Evolutionary conservation across 495 filamentous ascomycete species (phyloP).

Genomic region (Aspergillus kassunensis): DNA sequence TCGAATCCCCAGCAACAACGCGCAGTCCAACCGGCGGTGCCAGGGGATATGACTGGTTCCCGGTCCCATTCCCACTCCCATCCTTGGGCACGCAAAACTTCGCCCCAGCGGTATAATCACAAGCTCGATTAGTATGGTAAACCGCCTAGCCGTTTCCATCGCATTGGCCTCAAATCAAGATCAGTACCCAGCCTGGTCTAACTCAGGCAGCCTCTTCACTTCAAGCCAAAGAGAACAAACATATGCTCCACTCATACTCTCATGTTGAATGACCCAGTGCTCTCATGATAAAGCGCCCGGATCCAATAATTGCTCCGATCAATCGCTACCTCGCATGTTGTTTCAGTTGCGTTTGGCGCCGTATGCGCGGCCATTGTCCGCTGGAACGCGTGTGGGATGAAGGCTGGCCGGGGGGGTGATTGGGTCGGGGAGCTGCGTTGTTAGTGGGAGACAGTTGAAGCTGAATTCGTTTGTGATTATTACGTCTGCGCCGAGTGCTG

Average conservation of each 20-base stretch:
- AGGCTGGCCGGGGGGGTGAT: constrained; percentile 54
- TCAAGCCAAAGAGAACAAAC: background rate
- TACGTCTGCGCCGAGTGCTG: background rate
- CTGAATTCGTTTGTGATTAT: constrained; percentile 16
- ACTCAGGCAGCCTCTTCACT: too few species aligned
- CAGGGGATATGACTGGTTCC: constrained; percentile 5
- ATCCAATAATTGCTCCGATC: constrained; percentile 80
- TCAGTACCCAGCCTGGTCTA: too few species aligned
- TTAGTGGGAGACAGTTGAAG: constrained; percentile 21
- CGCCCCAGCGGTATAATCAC: constrained; percentile 16
- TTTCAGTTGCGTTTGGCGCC: constrained; percentile 59
- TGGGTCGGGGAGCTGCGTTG: constrained; percentile 52
- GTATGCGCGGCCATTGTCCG: constrained; percentile 53
- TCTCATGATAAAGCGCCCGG: constrained; percentile 63
- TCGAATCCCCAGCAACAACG: constrained; percentile 65
- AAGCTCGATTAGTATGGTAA: constrained; percentile 24
- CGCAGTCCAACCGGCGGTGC: constrained; percentile 59
- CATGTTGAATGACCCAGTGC: constrained; percentile 51
- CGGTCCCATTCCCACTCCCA: too few species aligned
- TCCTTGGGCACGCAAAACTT: constrained; percentile 1
- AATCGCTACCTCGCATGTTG: constrained; percentile 58
- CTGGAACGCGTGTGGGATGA: constrained; percentile 65
- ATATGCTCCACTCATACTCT: constrained; percentile 16
- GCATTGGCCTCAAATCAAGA: too few species aligned
- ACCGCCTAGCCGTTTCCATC: constrained; percentile 10